These are phyloP conservation scores for Psilocybe sp. DNA, from an alignment of 768 basidiomycete species.

Conservation along the genomic window DNA sequence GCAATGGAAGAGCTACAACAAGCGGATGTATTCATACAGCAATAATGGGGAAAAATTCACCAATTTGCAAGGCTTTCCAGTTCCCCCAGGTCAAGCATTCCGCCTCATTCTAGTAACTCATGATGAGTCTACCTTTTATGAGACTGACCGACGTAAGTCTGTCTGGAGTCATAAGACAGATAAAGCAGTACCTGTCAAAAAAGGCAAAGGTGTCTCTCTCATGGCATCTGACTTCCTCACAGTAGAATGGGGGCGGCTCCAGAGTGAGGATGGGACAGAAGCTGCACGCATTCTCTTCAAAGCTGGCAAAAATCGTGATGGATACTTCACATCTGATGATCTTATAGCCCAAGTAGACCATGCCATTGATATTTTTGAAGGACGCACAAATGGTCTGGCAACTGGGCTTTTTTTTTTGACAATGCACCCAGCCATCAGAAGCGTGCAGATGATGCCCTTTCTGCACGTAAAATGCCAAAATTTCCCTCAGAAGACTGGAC, in stretches of 20 bases:
- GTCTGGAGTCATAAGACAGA: constrained; percentile 22
- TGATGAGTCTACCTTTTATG: constrained; percentile 38
- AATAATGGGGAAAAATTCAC: constrained; percentile 20
- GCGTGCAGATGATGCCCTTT: constrained; percentile 13
- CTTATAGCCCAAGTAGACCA: constrained; percentile 16
- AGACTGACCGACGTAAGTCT: constrained; percentile 26
- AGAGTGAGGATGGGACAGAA: constrained; percentile 6
- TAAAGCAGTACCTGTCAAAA: constrained; percentile 21
- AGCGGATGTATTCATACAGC: constrained; percentile 16
- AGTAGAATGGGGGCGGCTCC: constrained; percentile 24
- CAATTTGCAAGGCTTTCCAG: constrained; percentile 13
- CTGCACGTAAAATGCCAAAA: constrained; percentile 13
- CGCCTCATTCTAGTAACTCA: constrained; percentile 23
- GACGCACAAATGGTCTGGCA: constrained; percentile 14
- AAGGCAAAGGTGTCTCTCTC: constrained; percentile 32
- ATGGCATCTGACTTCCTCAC: constrained; percentile 33
- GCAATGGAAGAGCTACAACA: constrained; percentile 21
- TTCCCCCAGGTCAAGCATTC: constrained; percentile 11
- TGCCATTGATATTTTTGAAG: constrained; percentile 31
- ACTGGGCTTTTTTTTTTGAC: constrained; percentile 7
- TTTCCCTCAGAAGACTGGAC: constrained; percentile 5
- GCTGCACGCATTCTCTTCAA: not conserved
- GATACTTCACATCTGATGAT: not conserved
- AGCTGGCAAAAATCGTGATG: constrained; percentile 8
- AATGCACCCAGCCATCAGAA: constrained; percentile 15